A percentile compares a stretch with the other conserved stretches of the same genome.
Conservation (phyloP, 2,329 filamentous ascomycete species). For the Cladosporium sp. region DNA sequence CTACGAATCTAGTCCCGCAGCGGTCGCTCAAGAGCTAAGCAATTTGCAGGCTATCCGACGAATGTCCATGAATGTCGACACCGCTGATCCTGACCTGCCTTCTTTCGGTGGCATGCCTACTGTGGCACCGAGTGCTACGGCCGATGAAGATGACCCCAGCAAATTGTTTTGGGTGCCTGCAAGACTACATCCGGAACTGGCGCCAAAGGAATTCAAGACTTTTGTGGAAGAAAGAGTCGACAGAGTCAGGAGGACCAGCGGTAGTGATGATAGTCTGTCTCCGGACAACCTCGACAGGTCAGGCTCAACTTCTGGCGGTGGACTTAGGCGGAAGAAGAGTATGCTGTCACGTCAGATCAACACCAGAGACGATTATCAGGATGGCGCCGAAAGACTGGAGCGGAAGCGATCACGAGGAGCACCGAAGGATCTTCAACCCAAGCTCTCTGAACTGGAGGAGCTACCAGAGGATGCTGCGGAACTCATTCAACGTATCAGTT, state of each 20-base stretch:
- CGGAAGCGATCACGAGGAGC: conserved; percentile 59
- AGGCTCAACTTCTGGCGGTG: conserved; percentile 48
- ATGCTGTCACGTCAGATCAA: conserved; percentile 93
- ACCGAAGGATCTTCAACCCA: conserved; percentile 51
- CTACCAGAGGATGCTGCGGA: conserved; percentile 75
- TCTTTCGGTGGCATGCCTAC: conserved; percentile 57
- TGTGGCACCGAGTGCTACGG: conserved; percentile 61
- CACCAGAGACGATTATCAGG: conserved; percentile 67
- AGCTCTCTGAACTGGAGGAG: conserved; percentile 60
- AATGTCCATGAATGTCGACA: conserved; percentile 88
- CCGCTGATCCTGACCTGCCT: conserved; percentile 67
- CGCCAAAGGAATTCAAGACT: conserved; percentile 92
- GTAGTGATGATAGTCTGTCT: conserved; percentile 59
- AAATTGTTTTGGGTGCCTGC: conserved; percentile 94
- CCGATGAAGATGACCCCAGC: conserved; percentile 80
- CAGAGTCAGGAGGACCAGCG: conserved; percentile 78
- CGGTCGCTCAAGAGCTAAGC: conserved; percentile 86
- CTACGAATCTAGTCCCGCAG: conserved; percentile 83
- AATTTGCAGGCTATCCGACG: conserved; percentile 85
- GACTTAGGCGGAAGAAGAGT: conserved; percentile 81
- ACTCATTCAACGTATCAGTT: conserved; percentile 66
- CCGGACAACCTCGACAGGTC: conserved; percentile 53
- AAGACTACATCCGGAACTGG: conserved; percentile 86
- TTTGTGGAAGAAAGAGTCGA: conserved; percentile 93
- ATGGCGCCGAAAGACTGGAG: conserved; percentile 76